Conservation (phyloP, 176 grass and related monocot species). For the Eragrostis nindensis region DNA sequence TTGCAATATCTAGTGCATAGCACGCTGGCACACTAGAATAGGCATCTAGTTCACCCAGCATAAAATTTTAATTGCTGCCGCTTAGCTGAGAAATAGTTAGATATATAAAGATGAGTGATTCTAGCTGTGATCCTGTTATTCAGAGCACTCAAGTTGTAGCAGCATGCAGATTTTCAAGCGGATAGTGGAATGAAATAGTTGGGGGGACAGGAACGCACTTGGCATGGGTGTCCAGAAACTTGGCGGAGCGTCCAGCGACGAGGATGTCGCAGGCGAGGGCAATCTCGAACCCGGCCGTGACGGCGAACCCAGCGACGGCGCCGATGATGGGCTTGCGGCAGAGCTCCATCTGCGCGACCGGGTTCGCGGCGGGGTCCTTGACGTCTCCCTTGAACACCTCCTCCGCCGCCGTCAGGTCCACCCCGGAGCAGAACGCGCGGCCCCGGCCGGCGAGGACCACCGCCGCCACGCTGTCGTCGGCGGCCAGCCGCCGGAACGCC, state of each 20-base stretch:
- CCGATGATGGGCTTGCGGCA: constrained; percentile 88
- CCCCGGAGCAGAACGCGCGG: constrained; percentile 89
- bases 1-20: neutral
- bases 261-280: constrained; percentile 84
- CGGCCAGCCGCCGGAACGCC: constrained; percentile 66
- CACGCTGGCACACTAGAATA: neutral
- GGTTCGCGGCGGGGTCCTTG: constrained; percentile 64
- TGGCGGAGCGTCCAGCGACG: constrained; percentile 75
- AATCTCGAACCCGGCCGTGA: constrained; percentile 94
- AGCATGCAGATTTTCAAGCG: neutral
- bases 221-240: constrained; percentile 90
- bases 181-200: neutral
- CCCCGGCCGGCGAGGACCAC: constrained; percentile 72
- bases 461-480: constrained; percentile 61
- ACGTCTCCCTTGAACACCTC: constrained; percentile 97
- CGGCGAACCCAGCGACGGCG: constrained; percentile 75
- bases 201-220: constrained; percentile 49
- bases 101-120: neutral
- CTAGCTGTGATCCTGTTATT: neutral
- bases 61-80: neutral
- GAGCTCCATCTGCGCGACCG: constrained; percentile 72
- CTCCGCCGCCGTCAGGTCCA: constrained; percentile 79
- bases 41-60: neutral
- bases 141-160: neutral
- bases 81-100: neutral